Conservation (phyloP, 2,329 filamentous ascomycete species). For the Hypoxylon sp. region DNA sequence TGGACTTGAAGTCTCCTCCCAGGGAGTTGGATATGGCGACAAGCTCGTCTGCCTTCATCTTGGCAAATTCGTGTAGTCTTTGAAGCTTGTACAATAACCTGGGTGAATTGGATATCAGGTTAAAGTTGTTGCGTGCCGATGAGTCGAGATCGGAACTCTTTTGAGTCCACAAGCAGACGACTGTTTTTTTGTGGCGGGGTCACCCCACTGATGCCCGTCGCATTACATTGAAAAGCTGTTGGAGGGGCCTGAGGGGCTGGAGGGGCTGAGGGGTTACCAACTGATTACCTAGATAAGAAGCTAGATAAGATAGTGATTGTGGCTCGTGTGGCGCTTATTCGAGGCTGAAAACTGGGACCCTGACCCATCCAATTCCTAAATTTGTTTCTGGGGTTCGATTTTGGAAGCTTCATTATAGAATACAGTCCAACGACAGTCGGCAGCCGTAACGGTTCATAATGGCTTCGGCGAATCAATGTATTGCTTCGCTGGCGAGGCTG, state of each 20-base stretch:
- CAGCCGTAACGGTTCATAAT: conserved; percentile 55
- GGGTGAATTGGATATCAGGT: conserved; percentile 14
- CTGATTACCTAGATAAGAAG: conserved; percentile 23
- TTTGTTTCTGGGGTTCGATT: conserved; percentile 35
- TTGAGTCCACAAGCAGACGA: conserved; percentile 42
- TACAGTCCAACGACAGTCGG: conserved; percentile 20
- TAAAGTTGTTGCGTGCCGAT: conserved; percentile 9
- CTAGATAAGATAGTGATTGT: conserved; percentile 16
- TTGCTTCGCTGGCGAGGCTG: conserved; percentile 69
- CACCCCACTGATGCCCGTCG: conserved; percentile 34
- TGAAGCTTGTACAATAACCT: neutral
- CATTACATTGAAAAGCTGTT: conserved; percentile 28
- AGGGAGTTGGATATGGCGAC: conserved; percentile 66
- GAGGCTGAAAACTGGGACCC: conserved; percentile 27
- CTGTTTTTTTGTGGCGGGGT: conserved; percentile 49
- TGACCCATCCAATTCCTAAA: conserved; percentile 46
- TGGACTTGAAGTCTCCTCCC: conserved; percentile 82
- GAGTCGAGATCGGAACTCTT: conserved; percentile 13
- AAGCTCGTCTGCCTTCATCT: conserved; percentile 72
- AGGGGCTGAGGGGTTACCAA: conserved; percentile 32
- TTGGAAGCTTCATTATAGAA: conserved; percentile 29
- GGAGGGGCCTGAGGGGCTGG: conserved; percentile 43
- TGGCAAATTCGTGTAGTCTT: conserved; percentile 40
- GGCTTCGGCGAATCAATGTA: conserved; percentile 67
- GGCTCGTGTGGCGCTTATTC: conserved; percentile 34